These are phyloP conservation scores for Lichtheimia ramosa DNA, from an alignment of 371 early-diverging fungal genomes.

Conservation along the genomic window DNA sequence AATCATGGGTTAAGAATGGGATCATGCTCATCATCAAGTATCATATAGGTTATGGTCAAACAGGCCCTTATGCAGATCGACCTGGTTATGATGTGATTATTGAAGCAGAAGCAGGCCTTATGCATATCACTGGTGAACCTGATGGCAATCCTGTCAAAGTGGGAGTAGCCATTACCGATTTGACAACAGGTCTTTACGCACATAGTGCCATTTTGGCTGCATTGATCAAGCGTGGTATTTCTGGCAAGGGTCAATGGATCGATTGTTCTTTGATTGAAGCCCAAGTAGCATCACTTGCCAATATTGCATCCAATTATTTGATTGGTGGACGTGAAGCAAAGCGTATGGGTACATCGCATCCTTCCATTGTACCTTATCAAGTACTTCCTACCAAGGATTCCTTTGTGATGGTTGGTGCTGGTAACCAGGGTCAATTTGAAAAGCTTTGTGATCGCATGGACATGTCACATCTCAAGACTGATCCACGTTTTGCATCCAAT, in stretches of 20 bases:
- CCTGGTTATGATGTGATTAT: slow-evolving; percentile 96
- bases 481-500: slow-evolving; percentile 66
- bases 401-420: slow-evolving; percentile 86
- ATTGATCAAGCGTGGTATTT: slow-evolving; percentile 65
- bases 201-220: slow-evolving; percentile 90
- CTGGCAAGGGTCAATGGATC: slow-evolving; percentile 79
- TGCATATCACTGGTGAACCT: slow-evolving; percentile 93
- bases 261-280: slow-evolving; percentile 86
- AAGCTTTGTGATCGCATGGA: slow-evolving; percentile 59
- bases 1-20: no score
- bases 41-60: slow-evolving; percentile 75
- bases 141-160: slow-evolving; percentile 88
- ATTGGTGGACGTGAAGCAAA: slow-evolving; percentile 79
- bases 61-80: slow-evolving; percentile 77
- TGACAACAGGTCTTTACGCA: slow-evolving; percentile 84
- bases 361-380: slow-evolving; percentile 93
- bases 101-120: slow-evolving; percentile 91
- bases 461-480: slow-evolving; percentile 47
- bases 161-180: slow-evolving; percentile 92
- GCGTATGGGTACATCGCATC: slow-evolving; percentile 87
- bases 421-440: slow-evolving; percentile 83
- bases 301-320: slow-evolving; percentile 85
- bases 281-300: slow-evolving; percentile 86
- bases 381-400: slow-evolving; percentile 83
- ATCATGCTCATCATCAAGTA: no score